These are phyloP conservation scores for Raddia guianensis DNA, from an alignment of 176 grass and related monocot genomes.

Conservation along the genomic window DNA sequence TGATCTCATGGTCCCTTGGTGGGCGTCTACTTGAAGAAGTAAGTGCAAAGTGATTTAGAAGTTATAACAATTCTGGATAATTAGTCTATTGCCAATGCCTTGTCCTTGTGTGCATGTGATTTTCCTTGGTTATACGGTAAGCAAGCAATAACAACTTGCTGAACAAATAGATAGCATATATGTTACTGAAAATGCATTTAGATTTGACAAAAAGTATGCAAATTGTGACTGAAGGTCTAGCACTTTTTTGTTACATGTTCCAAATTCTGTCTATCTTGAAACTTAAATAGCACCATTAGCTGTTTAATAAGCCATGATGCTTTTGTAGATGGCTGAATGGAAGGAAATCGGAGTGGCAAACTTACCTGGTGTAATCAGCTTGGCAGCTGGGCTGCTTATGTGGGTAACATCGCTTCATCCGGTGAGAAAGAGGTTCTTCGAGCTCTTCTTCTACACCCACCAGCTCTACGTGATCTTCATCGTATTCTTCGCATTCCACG, in stretches of 20 bases:
- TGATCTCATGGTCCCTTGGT: constrained; percentile 57
- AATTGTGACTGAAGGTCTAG: neutral
- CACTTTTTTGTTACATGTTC: constrained; percentile 1
- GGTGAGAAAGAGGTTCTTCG: constrained; percentile 87
- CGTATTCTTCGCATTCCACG: constrained; percentile 82
- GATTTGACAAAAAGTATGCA: neutral
- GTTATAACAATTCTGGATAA: neutral
- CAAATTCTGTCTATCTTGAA: neutral
- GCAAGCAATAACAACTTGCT: neutral
- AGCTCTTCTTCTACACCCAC: constrained; percentile 99
- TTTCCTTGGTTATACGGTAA: constrained; percentile 6
- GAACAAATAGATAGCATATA: neutral
- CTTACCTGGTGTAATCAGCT: constrained; percentile 90
- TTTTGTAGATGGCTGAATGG: constrained; percentile 69
- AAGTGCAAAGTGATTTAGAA: constrained; percentile 42
- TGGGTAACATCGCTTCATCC: constrained; percentile 89
- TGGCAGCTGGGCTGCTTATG: constrained; percentile 89
- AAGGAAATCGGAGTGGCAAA: constrained; percentile 78
- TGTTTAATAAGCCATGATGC: constrained; percentile 5
- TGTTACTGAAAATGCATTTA: neutral
- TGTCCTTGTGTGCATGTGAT: neutral
- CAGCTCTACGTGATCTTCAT: constrained; percentile 93
- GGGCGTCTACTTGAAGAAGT: constrained; percentile 61
- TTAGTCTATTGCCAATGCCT: neutral
- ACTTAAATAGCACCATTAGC: neutral